These are phyloP conservation scores for Filosporella fistucella DNA, from an alignment of 495 filamentous ascomycete genomes.

Conservation along the genomic window DNA sequence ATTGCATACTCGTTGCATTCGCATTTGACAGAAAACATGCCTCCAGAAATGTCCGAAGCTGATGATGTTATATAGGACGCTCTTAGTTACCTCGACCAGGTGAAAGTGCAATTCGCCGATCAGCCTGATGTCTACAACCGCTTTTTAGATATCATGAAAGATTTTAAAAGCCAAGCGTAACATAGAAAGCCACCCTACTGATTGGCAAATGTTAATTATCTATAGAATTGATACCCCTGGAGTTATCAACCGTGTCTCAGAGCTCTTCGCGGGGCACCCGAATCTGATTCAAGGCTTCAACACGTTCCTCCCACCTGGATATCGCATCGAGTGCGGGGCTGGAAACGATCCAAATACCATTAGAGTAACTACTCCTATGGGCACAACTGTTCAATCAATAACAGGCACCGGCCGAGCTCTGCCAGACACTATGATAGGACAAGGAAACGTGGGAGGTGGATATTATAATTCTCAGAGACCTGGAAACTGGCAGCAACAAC, in stretches of 20 bases:
- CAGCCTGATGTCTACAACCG: conserved; percentile 97
- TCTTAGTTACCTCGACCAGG: conserved; percentile 94
- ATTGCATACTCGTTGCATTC: too few relatives aligned
- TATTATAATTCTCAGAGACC: conserved; percentile 33
- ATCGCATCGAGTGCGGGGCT: conserved; percentile 92
- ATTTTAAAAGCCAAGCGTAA: conserved; percentile 98
- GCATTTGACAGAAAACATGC: too few relatives aligned
- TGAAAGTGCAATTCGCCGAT: conserved; percentile 96
- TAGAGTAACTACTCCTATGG: conserved; percentile 93
- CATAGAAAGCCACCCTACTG: conserved; percentile 13
- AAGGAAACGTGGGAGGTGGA: conserved; percentile 15
- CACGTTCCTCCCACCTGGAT: conserved; percentile 95
- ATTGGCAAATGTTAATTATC: background rate
- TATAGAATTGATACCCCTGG: conserved; percentile 92
- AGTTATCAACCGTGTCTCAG: conserved; percentile 94
- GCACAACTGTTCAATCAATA: conserved; percentile 55
- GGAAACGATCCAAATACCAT: conserved; percentile 92
- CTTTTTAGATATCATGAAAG: conserved; percentile 99
- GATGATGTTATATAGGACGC: conserved; percentile 81
- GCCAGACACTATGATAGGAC: conserved; percentile 33
- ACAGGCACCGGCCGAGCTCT: conserved; percentile 37
- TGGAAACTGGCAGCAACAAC: conserved; percentile 44
- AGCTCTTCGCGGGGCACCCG: conserved; percentile 94
- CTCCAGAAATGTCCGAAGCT: too few relatives aligned
- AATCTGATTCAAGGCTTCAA: conserved; percentile 98